Evolutionary conservation across 768 basidiomycete species (phyloP).

Genomic region (Tulasnella sp.): DNA sequence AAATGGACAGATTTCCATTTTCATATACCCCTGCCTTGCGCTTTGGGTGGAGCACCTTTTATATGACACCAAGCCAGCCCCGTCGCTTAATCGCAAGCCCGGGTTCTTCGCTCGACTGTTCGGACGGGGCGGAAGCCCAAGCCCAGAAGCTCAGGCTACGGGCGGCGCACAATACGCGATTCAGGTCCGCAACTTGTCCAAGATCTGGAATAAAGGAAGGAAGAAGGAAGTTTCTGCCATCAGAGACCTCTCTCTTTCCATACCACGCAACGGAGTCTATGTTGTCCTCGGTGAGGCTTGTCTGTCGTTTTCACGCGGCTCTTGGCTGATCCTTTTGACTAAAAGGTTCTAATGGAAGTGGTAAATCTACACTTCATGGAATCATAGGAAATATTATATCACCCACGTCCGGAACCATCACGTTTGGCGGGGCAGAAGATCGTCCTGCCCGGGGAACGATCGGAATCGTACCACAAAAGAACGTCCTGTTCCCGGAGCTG

Average conservation of each 20-base stretch:
- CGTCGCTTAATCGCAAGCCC: constrained; percentile 2
- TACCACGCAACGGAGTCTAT: constrained; percentile 65
- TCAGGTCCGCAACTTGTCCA: constrained; percentile 12
- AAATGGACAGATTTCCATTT: constrained; percentile 46
- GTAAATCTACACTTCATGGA: constrained; percentile 63
- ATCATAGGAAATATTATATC: constrained; percentile 53
- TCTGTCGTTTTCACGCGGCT: constrained; percentile 22
- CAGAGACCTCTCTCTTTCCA: constrained; percentile 49
- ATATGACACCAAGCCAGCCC: constrained; percentile 44
- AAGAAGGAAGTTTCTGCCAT: constrained; percentile 45
- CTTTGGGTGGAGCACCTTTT: constrained; percentile 44
- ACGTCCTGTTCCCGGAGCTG: constrained; percentile 68
- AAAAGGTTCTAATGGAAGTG: constrained; percentile 38
- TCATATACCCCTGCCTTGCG: constrained; percentile 64
- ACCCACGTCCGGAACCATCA: constrained; percentile 45
- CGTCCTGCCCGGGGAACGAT: constrained; percentile 51
- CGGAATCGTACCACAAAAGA: constrained; percentile 75
- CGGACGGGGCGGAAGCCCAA: constrained; percentile 16
- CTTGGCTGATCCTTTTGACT: neutral
- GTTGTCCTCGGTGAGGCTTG: constrained; percentile 67
- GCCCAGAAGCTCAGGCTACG: constrained; percentile 19
- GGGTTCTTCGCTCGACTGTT: constrained; percentile 17
- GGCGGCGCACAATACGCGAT: constrained; percentile 22
- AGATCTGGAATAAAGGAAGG: constrained; percentile 12
- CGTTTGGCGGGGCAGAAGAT: constrained; percentile 37